Evolutionary conservation across 2,329 filamentous ascomycete species (phyloP), one percentile per base, ranked within the genome.

Genomic region (Didymella lethalis): DNA sequence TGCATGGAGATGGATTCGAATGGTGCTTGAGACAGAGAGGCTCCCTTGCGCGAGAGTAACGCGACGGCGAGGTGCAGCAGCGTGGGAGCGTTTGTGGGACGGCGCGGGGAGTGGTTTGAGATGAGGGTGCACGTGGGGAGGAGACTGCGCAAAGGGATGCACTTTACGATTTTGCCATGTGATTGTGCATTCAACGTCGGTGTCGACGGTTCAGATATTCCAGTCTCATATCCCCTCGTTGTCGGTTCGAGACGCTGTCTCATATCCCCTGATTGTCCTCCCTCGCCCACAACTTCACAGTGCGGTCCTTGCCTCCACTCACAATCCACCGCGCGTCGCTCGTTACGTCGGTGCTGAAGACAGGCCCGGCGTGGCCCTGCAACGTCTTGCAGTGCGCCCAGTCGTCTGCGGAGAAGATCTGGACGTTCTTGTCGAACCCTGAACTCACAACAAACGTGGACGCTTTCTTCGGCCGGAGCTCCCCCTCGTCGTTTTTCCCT

Each of bases 351-450:
- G 92, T 90, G 67, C 92, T 96, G 51, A 96, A 86, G 11, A 99
- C 93, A 40, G 96, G 95, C 2, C 92, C 93, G 1, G 93, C 92
- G 77, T 99, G 95, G 0, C 93, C 95, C 68, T 89, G 92, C 58
- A 99, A 81, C 16, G 89, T 92, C 78, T 96, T 96, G 61, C 93
- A 88, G 58, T 96, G 80, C 0, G 91, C 89, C 93, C 95, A 99
- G 79, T 99, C 94, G 75, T 99, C 95, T 2, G 93, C 93, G 7
- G 93, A 97, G 79, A 96, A 98, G 66, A 99, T 85, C 75, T 97
- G 97, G 78, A 99, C 90, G 68, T 93, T 94, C 76, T 91, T 92
- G 80, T 99, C 95, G 73, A 98, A 98, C 0, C 95, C 95, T 67
- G 89, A 88, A 3, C 89, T 93, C 3, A 97, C 89, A 66, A 99